A percentile compares a stretch with the other conserved stretches of the same genome.
phyloP scores from a whole-genome alignment of 768 basidiomycete genomes.

The Saitozyma podzolica region DNA sequence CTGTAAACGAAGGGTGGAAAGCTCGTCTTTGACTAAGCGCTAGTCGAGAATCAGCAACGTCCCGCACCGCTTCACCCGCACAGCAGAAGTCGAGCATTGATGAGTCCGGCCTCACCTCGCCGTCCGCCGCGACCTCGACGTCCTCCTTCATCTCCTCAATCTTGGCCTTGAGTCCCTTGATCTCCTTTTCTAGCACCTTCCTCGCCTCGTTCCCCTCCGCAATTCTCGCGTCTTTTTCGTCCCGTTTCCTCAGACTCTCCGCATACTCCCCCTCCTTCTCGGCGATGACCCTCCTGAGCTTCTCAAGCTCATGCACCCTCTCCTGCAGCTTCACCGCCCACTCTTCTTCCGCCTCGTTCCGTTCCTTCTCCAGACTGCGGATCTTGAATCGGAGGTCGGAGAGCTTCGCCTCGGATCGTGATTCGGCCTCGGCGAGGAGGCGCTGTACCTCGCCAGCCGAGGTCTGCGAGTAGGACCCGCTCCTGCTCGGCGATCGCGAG shows the following conservation, averaged over 20 bases:
- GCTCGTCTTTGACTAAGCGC: constrained; percentile 55
- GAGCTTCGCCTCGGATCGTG: constrained; percentile 73
- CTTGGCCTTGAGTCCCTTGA: constrained; percentile 47
- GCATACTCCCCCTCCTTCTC: constrained; percentile 65
- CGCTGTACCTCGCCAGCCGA: constrained; percentile 55
- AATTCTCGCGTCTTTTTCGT: constrained; percentile 62
- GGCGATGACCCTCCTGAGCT: constrained; percentile 64
- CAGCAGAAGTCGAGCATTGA: no score
- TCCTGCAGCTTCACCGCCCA: constrained; percentile 83
- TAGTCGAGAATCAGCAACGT: constrained; percentile 29
- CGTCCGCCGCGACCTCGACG: constrained; percentile 47
- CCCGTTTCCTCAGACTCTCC: constrained; percentile 56
- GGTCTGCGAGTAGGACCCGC: constrained; percentile 1
- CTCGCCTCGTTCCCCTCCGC: constrained; percentile 56
- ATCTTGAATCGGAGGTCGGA: constrained; percentile 70
- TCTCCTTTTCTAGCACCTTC: constrained; percentile 51
- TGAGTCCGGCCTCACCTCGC: constrained; percentile 54
- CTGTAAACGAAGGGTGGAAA: constrained; percentile 29
- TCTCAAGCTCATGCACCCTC: constrained; percentile 74
- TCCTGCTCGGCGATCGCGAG: constrained; percentile 19
- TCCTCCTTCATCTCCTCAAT: constrained; percentile 57
- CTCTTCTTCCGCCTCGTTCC: constrained; percentile 80
- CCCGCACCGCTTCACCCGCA: background rate
- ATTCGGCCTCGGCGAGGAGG: constrained; percentile 70
- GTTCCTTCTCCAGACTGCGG: constrained; percentile 70